Evolutionary conservation across 257 asterid species (phyloP).

Genomic region (Plantago major): DNA sequence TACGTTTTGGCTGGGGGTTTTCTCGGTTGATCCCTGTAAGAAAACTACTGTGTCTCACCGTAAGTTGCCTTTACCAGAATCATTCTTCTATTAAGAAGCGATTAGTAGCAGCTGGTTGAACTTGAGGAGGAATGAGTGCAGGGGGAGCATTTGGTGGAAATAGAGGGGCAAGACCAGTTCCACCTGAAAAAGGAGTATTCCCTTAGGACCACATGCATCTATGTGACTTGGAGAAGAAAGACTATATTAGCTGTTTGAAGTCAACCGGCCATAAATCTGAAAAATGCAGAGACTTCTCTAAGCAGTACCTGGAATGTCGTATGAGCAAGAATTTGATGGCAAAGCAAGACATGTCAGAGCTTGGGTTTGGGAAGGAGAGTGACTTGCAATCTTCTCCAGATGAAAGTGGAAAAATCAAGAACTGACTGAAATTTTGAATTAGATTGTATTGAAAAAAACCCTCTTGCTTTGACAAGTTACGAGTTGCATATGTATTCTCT

Average conservation of each 20-base stretch:
- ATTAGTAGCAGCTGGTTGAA: no score
- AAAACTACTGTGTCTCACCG: no score
- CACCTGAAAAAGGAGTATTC: conserved; percentile 92
- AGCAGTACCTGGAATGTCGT: conserved; percentile 81
- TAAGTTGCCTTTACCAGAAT: no score
- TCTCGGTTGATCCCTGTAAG: no score
- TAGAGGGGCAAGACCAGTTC: conserved; percentile 91
- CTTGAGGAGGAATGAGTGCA: conserved; percentile 14
- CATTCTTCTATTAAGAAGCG: no score
- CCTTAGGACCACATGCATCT: conserved; percentile 93
- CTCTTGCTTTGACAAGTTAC: neutral
- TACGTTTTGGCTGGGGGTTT: no score
- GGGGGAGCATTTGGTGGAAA: conserved; percentile 98
- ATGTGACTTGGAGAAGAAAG: conserved; percentile 93
- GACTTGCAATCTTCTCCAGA: neutral
- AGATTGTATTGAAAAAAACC: neutral
- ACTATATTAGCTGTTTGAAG: conserved; percentile 71
- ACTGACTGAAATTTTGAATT: neutral
- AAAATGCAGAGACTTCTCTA: conserved; percentile 69
- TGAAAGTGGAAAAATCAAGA: neutral
- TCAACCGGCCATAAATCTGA: conserved; percentile 72
- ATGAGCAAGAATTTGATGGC: conserved; percentile 99
- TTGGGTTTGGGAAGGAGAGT: neutral
- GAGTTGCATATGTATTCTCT: no score
- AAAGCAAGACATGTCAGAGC: conserved; percentile 72